Evolutionary conservation across 2,329 filamentous ascomycete species (phyloP).

Genomic region (Alternaria sp.): DNA sequence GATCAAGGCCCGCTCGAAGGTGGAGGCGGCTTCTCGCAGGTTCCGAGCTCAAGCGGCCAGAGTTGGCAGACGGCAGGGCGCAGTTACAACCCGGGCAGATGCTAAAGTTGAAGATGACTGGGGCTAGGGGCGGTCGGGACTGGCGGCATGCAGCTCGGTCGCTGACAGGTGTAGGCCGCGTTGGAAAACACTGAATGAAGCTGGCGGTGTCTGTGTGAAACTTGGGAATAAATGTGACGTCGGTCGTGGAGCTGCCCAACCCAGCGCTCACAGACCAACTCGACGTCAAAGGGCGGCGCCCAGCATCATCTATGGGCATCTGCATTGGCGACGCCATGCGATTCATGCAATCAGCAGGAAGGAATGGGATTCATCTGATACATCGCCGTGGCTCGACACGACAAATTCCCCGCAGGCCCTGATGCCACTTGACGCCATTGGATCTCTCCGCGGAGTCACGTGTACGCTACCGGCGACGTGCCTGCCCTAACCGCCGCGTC

Average conservation of each 20-base stretch:
- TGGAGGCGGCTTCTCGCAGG: conserved; percentile 37
- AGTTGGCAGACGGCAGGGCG: conserved; percentile 16
- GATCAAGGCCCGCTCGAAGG: conserved; percentile 26
- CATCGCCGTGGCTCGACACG: not conserved
- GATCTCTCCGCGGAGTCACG: conserved; percentile 16
- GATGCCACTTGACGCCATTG: conserved; percentile 13
- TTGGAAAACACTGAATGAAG: conserved; percentile 8
- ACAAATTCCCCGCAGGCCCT: not conserved
- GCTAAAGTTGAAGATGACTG: conserved; percentile 17
- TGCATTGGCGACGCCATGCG: not conserved
- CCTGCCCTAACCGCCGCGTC: conserved; percentile 18
- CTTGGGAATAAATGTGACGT: conserved; percentile 32
- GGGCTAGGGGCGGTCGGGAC: conserved; percentile 11
- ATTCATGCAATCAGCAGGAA: not conserved
- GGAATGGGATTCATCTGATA: not conserved
- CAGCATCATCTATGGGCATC: not conserved
- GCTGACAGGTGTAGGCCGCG: conserved; percentile 4
- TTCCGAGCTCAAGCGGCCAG: conserved; percentile 28
- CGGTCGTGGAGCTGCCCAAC: conserved; percentile 17
- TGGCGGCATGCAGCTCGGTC: conserved; percentile 23
- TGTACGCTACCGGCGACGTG: conserved; percentile 19
- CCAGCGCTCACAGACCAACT: conserved; percentile 8
- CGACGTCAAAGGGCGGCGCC: conserved; percentile 1
- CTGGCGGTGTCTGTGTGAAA: conserved; percentile 11
- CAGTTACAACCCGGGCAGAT: conserved; percentile 16